These are phyloP conservation scores for Byssochlamys sp. DNA, from an alignment of 2,329 filamentous ascomycete genomes.

Conservation along the genomic window DNA sequence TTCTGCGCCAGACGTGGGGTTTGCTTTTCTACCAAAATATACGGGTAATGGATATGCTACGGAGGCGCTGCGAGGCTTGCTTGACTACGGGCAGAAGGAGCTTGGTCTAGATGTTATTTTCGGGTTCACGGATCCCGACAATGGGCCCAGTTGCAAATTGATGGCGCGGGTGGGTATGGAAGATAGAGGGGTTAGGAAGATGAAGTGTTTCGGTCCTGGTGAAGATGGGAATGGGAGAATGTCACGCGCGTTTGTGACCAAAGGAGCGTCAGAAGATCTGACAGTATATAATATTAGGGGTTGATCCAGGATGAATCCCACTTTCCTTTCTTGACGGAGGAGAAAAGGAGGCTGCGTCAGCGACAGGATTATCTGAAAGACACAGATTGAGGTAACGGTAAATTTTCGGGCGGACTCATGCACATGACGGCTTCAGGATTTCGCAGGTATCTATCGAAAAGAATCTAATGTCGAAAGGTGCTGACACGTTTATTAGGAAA, in stretches of 20 bases:
- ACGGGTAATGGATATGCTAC: slow-evolving; percentile 19
- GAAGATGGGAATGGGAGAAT: neutral
- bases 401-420: neutral
- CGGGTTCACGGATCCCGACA: slow-evolving; percentile 11
- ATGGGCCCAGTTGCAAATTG: slow-evolving; percentile 12
- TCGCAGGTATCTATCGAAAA: neutral
- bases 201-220: slow-evolving; percentile 10
- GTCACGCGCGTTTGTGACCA: neutral
- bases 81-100: slow-evolving; percentile 10
- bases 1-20: slow-evolving; percentile 16
- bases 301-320: neutral
- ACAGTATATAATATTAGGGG: neutral
- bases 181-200: slow-evolving; percentile 9
- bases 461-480: neutral
- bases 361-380: neutral
- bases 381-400: neutral
- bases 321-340: neutral
- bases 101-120: slow-evolving; percentile 11
- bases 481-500: neutral
- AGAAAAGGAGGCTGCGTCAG: neutral
- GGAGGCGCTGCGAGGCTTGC: slow-evolving; percentile 12
- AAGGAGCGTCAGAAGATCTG: neutral
- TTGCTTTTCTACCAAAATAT: slow-evolving; percentile 13
- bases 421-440: neutral
- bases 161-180: slow-evolving; percentile 17